These are phyloP conservation scores for Sideroxylon spinosum DNA, from an alignment of 179 eudicot species.

Conservation along the genomic window DNA sequence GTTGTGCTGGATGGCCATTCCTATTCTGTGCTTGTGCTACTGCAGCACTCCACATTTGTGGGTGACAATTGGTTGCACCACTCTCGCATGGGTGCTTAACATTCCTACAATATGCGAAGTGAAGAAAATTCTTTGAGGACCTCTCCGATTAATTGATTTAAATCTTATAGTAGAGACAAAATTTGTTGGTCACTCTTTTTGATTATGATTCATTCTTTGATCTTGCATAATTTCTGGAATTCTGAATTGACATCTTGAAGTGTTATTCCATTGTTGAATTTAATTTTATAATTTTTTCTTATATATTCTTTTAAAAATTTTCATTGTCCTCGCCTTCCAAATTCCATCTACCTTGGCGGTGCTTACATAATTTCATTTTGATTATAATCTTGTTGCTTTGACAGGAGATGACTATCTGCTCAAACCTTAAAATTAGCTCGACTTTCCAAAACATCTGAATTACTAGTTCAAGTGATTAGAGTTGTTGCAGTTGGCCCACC, in stretches of 20 bases:
- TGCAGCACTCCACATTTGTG: neutral
- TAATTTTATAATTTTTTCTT: too few relatives aligned
- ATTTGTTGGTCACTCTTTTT: neutral
- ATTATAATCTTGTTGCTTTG: neutral
- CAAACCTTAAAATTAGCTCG: neutral
- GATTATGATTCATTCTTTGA: neutral
- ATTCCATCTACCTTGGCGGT: neutral
- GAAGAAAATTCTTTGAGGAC: constrained; percentile 5
- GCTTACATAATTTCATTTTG: neutral
- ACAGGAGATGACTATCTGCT: neutral
- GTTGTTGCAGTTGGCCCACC: neutral
- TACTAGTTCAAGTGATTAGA: neutral
- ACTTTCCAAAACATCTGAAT: neutral
- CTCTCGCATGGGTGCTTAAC: neutral
- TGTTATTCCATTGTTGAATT: neutral
- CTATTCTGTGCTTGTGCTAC: neutral
- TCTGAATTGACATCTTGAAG: neutral
- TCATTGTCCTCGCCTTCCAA: neutral
- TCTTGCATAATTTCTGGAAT: neutral
- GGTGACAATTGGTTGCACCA: neutral
- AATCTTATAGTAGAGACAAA: neutral
- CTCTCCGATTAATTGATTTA: neutral
- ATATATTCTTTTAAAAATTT: too few relatives aligned
- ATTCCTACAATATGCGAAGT: neutral
- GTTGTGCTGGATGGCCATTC: neutral